These are phyloP conservation scores for Plectosphaerella cucumerina DNA, from an alignment of 2,329 filamentous ascomycete genomes.

Conservation along the genomic window DNA sequence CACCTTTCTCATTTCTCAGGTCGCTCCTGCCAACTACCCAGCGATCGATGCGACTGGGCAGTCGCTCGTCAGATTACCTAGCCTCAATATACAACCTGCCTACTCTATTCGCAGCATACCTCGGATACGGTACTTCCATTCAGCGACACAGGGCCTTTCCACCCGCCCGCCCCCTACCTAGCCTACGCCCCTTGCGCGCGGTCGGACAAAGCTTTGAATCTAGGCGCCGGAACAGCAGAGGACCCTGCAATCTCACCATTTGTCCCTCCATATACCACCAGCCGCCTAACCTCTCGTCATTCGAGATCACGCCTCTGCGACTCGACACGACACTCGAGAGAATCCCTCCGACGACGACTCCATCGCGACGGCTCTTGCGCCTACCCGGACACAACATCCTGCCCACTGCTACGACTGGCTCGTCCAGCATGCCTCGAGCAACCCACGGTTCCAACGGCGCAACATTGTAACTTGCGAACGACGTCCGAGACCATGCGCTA, in stretches of 20 bases:
- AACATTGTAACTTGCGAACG: slow-evolving; percentile 8
- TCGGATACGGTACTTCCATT: too few relatives aligned
- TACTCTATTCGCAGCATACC: too few relatives aligned
- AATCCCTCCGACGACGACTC: not conserved
- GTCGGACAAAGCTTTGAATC: not conserved
- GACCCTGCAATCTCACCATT: not conserved
- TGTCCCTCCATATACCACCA: not conserved
- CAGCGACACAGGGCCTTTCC: not conserved
- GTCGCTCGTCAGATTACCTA: not conserved
- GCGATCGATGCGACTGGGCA: not conserved
- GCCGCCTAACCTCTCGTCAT: not conserved
- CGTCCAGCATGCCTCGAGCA: slow-evolving; percentile 10
- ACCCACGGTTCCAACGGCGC: slow-evolving; percentile 5
- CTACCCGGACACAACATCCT: slow-evolving; percentile 5
- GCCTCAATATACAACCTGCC: not conserved
- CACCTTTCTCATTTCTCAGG: not conserved
- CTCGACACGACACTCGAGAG: not conserved
- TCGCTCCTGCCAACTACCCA: too few relatives aligned
- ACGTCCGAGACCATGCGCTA: not conserved
- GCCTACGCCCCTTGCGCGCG: not conserved
- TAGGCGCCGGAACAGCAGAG: too few relatives aligned
- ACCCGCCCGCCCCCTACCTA: not conserved
- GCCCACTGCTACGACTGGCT: not conserved
- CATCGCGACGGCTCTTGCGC: not conserved
- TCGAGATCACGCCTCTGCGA: not conserved